Evolutionary conservation across 1,284 basidiomycete genomes (phyloP).

Genomic region (Apiotrichum veenhuisii): DNA sequence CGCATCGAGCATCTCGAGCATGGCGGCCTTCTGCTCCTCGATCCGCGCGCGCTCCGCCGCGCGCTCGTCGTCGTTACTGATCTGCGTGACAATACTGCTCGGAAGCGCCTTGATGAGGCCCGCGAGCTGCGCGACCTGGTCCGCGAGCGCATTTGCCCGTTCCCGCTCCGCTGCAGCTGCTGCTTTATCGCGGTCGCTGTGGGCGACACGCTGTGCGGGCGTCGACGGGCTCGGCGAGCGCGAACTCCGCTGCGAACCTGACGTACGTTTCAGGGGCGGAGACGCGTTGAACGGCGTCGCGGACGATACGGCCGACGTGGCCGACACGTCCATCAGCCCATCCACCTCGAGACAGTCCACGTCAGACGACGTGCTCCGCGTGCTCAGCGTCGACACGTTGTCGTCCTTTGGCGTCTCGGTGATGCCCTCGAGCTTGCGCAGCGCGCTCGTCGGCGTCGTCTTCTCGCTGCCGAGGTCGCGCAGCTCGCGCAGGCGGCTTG

Average conservation of each 20-base stretch:
- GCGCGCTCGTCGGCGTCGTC: conserved; percentile 6
- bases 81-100: background rate
- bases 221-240: background rate
- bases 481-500: background rate
- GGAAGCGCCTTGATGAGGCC: conserved; percentile 8
- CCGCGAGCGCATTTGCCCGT: conserved; percentile 1
- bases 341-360: conserved; percentile 5
- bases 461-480: conserved; percentile 2
- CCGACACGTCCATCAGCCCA: background rate
- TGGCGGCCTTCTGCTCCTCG: conserved; percentile 5
- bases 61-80: conserved; percentile 1
- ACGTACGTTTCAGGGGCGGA: background rate
- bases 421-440: conserved; percentile 8
- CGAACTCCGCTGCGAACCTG: too few species aligned
- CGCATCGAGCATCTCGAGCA: conserved; percentile 14
- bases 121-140: conserved; percentile 8
- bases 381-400: background rate
- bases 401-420: background rate
- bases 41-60: background rate
- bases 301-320: background rate
- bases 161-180: too few species aligned
- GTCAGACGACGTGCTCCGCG: background rate
- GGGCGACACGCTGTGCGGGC: too few species aligned
- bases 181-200: too few species aligned
- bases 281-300: background rate